Evolutionary conservation across 1,284 basidiomycete species (phyloP), one percentile per base, ranked within the genome.

Genomic region (Waitea zeae): DNA sequence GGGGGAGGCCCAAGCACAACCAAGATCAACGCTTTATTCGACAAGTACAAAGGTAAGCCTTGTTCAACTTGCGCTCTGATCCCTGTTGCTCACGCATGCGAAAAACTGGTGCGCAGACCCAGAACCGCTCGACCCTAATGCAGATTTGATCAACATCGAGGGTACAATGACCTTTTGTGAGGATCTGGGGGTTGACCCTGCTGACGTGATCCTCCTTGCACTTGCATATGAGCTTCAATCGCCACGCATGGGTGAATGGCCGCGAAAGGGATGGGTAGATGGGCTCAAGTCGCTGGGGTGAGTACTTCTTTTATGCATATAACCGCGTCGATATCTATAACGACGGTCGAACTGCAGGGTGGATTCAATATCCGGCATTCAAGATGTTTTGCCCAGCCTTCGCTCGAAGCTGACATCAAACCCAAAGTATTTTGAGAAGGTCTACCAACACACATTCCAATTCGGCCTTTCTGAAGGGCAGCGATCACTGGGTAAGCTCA

Each of bases 361-460:
- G 24, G 89, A 93, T 52, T 65, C 74, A 11, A 60, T 88, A 41
- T 53, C 64, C 2, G 60, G 55, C 6, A 87, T 93, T 73, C 70
- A 70, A 47, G 46, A 50, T 2, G 54, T 68, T 12, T 58, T 93
- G 12, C 50, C 61, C 1, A 58, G 55, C 20, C 56, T 93, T 38
- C 64, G 76, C 28, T 54, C 62, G 33, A 70, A 71, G 47, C 70
- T 93, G 28, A 65, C 63, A 17, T 59, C 64, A 5, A 77, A 92
- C 47, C 60, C 73, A 0, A 59, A 53, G 0, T 88, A 88, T 55
- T 97, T 93, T 58, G 70, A 70, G 42, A 72, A 75, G 42, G 86
- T 96, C 7, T 98, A 97, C 59, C 70, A 70, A 44, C 81, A 79
- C 54, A 83, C 87, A 0, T 98, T 96, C 49, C 72, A 79, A 40